These are phyloP conservation scores for Syzygium aqueum DNA, from an alignment of 345 rosid species.

Conservation along the genomic window DNA sequence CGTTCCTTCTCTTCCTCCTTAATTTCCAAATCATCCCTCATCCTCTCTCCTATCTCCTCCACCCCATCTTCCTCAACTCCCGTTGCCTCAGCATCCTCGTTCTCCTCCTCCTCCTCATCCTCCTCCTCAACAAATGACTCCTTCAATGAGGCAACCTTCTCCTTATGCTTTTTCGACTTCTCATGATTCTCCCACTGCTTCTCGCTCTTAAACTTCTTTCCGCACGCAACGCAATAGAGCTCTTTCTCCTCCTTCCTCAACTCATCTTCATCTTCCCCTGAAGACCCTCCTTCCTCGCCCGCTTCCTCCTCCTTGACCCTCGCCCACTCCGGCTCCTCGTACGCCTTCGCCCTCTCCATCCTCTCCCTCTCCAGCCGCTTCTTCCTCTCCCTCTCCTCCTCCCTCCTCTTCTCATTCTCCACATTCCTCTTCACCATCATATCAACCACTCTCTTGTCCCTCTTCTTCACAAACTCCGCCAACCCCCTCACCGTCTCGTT, in stretches of 20 bases:
- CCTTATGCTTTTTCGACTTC: constrained; percentile 96
- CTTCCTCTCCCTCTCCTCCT: constrained; percentile 58
- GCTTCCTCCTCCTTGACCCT: constrained; percentile 27
- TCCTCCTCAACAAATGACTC: constrained; percentile 37
- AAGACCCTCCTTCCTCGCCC: constrained; percentile 9
- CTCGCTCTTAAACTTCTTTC: constrained; percentile 90
- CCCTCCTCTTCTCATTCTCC: constrained; percentile 61
- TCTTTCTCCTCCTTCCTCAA: constrained; percentile 30
- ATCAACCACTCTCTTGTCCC: constrained; percentile 87
- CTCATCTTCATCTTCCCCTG: not conserved
- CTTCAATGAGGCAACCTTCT: constrained; percentile 75
- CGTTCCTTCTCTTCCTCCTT: constrained; percentile 11
- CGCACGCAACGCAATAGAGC: constrained; percentile 74
- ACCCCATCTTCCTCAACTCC: constrained; percentile 16
- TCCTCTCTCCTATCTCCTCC: constrained; percentile 33
- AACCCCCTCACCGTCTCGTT: constrained; percentile 74
- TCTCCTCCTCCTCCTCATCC: constrained; percentile 7
- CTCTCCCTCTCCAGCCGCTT: constrained; percentile 71
- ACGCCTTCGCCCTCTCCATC: constrained; percentile 33
- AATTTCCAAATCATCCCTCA: constrained; percentile 29
- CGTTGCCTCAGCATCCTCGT: not conserved
- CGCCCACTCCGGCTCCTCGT: constrained; percentile 17
- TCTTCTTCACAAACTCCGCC: constrained; percentile 85
- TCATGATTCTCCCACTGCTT: constrained; percentile 98
- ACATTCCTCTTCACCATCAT: constrained; percentile 61